Conservation (phyloP, 371 early-diverging fungal genomes). For the Entomophthora muscae region DNA sequence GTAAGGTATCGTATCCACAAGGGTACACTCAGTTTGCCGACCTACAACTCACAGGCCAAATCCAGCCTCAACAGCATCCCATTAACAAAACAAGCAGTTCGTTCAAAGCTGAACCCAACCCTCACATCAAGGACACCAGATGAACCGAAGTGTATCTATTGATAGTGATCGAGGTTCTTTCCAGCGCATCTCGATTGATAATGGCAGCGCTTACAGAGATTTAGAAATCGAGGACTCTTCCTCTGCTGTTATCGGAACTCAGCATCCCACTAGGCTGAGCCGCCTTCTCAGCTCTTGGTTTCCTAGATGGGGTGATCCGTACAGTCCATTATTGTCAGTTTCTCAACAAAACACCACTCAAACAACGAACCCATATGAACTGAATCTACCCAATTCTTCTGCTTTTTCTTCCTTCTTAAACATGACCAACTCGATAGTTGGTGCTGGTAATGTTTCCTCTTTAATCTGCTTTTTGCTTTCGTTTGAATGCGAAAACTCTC, state of each 20-base stretch:
- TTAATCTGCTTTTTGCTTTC: no score
- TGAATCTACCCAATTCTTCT: slow-evolving; percentile 4
- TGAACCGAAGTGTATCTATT: no score
- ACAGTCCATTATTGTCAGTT: background rate
- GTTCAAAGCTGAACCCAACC: no score
- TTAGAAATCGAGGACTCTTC: background rate
- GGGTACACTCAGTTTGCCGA: no score
- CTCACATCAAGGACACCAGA: no score
- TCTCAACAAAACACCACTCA: background rate
- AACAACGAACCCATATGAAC: background rate
- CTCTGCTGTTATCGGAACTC: background rate
- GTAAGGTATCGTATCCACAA: no score
- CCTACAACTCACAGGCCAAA: no score
- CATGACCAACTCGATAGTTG: slow-evolving; percentile 16
- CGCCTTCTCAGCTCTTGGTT: background rate
- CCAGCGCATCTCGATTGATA: background rate
- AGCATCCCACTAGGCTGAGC: background rate
- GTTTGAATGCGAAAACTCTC: no score
- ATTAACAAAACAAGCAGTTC: no score
- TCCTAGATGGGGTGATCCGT: no score
- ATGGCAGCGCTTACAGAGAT: background rate
- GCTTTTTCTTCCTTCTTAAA: slow-evolving; percentile 9
- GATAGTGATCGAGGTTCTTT: no score
- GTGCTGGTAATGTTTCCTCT: slow-evolving; percentile 12
- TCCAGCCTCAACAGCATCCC: no score